These are phyloP conservation scores for Hortiboletus campestris DNA, from an alignment of 768 basidiomycete genomes.

Conservation along the genomic window DNA sequence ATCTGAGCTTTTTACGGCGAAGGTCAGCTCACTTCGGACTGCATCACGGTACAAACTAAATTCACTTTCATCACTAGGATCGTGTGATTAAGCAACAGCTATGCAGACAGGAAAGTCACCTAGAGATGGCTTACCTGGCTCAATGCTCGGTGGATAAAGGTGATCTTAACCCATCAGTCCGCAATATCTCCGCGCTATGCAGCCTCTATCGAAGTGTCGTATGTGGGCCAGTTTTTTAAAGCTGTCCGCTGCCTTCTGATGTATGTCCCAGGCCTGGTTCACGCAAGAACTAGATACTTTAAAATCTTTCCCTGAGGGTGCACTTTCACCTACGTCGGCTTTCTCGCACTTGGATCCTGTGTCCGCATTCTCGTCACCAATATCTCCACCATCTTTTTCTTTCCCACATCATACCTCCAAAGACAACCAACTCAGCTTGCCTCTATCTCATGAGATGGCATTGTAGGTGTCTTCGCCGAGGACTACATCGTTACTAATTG, in stretches of 20 bases:
- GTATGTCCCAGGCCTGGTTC: constrained; percentile 73
- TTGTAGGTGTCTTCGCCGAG: constrained; percentile 52
- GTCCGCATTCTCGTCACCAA: constrained; percentile 41
- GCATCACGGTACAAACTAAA: background rate
- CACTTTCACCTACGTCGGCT: constrained; percentile 50
- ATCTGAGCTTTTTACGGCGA: constrained; percentile 54
- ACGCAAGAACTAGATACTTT: constrained; percentile 65
- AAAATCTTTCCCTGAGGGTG: constrained; percentile 54
- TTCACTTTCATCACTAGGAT: constrained; percentile 33
- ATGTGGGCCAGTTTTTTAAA: constrained; percentile 30
- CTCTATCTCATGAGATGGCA: constrained; percentile 85
- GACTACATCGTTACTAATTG: constrained; percentile 1
- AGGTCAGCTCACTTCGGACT: constrained; percentile 41
- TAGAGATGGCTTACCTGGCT: constrained; percentile 69
- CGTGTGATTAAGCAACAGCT: constrained; percentile 49
- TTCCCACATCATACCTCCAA: constrained; percentile 35
- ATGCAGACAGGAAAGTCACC: constrained; percentile 72
- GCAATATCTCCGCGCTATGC: constrained; percentile 73
- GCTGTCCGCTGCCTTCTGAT: constrained; percentile 8
- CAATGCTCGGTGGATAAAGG: constrained; percentile 51
- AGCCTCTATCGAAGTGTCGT: constrained; percentile 86
- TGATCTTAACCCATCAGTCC: constrained; percentile 68
- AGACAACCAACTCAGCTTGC: constrained; percentile 59
- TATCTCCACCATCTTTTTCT: constrained; percentile 48
- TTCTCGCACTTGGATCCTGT: constrained; percentile 45